Evolutionary conservation across 805 yeast genomes (phyloP), one percentile per base, ranked within the genome.

Genomic region (Candida mattraensis): DNA sequence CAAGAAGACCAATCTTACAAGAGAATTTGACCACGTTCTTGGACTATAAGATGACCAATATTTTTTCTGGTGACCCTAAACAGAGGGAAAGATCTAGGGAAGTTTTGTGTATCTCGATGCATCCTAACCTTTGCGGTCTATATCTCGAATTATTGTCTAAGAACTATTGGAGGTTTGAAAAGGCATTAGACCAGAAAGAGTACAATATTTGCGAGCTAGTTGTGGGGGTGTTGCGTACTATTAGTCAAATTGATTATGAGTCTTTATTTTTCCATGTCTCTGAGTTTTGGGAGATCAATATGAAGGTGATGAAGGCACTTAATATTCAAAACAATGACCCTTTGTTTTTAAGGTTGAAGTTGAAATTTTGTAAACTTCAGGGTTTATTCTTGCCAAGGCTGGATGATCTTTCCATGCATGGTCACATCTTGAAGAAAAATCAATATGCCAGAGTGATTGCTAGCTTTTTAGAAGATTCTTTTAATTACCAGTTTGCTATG

Each of bases 61-160:
- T 63, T 14, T 54, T 54, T 24, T 44, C 53, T 11, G 30, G 39
- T 10, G 56, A 59, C 35, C 31, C 47, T 7, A 53, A 40, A 5
- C 69, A 80, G 0, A 68, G 94, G 42, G 93, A 86, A 28, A 76
- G 78, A 26, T 74, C 86, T 2, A 76, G 81, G 42, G 95, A 86
- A 45, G 78, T 86, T 2, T 58, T 87, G 28, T 76, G 63, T 37
- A 58, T 58, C 17, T 55, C 61, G 5, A 43, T 58, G 29, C 80
- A 83, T 60, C 76, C 87, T 9, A 64, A 35, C 25, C 37, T 57
- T n/a, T 48, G 56, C 38, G 60, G 54, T 3, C 8, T 49, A 2
- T 33, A 54, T 18, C 17, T 60, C 15, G 43, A 46, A 2, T 39
- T 56, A n/a, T 30, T 56, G 4, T 14, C 35, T n/a, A 44, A 43